phyloP scores from a whole-genome alignment of 768 basidiomycete genomes.

The Phaeotremella fagi region DNA sequence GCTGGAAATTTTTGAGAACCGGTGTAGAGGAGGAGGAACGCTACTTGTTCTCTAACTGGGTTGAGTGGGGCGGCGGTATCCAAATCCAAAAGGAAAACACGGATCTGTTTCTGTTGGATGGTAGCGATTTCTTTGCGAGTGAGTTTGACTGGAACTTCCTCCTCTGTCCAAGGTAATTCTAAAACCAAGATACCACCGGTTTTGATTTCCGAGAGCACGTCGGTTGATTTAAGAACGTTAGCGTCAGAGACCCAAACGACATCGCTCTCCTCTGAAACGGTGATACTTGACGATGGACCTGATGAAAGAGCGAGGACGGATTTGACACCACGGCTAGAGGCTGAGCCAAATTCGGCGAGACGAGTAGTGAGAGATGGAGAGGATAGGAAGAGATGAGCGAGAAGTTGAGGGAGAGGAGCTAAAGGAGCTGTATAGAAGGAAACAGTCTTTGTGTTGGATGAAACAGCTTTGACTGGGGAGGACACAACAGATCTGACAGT shows the following conservation, averaged over 20 bases:
- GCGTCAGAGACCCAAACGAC: slow-evolving; percentile 74
- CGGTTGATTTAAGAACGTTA: slow-evolving; percentile 70
- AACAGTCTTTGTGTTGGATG: slow-evolving; percentile 52
- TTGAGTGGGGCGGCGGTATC: slow-evolving; percentile 52
- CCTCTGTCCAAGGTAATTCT: slow-evolving; percentile 68
- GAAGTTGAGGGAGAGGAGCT: slow-evolving; percentile 56
- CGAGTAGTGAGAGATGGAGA: slow-evolving; percentile 51
- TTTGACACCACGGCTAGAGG: slow-evolving; percentile 47
- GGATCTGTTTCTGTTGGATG: slow-evolving; percentile 54
- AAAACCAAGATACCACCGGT: slow-evolving; percentile 63
- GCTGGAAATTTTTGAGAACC: slow-evolving; percentile 52
- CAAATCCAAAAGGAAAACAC: slow-evolving; percentile 49
- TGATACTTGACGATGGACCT: slow-evolving; percentile 30
- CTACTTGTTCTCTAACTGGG: slow-evolving; percentile 62
- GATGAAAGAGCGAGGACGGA: slow-evolving; percentile 48
- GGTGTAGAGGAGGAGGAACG: slow-evolving; percentile 72
- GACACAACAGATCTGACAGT: slow-evolving; percentile 33
- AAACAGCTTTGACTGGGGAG: neutral
- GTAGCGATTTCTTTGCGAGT: slow-evolving; percentile 54
- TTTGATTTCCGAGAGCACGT: slow-evolving; percentile 64
- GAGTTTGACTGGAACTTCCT: slow-evolving; percentile 69
- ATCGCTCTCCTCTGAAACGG: slow-evolving; percentile 55
- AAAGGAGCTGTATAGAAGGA: slow-evolving; percentile 62
- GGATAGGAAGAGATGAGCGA: slow-evolving; percentile 47
- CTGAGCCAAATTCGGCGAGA: slow-evolving; percentile 45